Evolutionary conservation across 225 moss, liverwort and hornwort genomes (phyloP), one percentile per base, ranked within the genome.

Genomic region (Marchantia polymorpha): DNA sequence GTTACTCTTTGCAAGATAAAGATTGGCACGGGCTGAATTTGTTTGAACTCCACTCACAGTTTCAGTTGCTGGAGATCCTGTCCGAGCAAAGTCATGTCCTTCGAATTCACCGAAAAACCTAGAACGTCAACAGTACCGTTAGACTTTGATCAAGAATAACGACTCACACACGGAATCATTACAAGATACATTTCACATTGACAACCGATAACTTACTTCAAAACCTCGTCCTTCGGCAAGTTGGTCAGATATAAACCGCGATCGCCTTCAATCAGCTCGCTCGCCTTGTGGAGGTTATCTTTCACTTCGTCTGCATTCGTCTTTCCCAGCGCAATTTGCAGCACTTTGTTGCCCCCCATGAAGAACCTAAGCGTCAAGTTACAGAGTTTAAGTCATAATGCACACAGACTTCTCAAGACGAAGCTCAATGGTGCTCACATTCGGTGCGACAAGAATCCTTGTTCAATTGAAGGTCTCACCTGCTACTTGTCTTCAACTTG

Each of bases 271-370:
- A 99, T 60, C 15, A 88, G 85, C 91, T 92, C 84, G 74, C 89
- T 91, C 49, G 89, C 93, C 88, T 91, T 89, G 74, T 95, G 74
- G 87, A 71, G 91, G 81, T 69, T 87, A 72, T 93, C 91, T 81
- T 92, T 94, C 27, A 93, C 80, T 83, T 97, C 97, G 70, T 94
- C 93, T 27, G 92, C 89, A 65, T 89, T 86, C 31, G 90, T 92
- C 80, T 86, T 89, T 0, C 97, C 97, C 27, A 97, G 71, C 3
- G 94, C 97, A 77, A 97, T 91, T 83, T 93, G 94, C 72, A 94
- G 88, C 14, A 97, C 94, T 77, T 90, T 97, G 66, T 91, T 97
- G 3, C 85, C 89, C 78, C 97, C 97, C 89, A 97, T 87, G 73
- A 97, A 94, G 60, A 91, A 91, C 82, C 97, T 96, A 89, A 0